These are phyloP conservation scores for Fusarium brachygibbosum DNA, from an alignment of 2,329 filamentous ascomycete genomes.

Conservation along the genomic window DNA sequence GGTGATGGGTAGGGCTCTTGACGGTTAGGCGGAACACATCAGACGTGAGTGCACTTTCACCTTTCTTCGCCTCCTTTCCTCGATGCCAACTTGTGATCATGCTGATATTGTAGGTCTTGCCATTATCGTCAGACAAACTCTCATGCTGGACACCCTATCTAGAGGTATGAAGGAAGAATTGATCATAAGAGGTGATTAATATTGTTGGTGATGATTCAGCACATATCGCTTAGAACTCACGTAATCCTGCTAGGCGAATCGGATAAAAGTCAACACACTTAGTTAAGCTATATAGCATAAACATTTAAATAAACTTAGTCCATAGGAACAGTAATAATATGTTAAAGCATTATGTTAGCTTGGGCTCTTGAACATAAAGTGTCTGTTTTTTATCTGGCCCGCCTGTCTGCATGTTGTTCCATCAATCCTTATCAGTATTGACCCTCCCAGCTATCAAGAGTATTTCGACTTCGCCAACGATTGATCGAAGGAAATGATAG, in stretches of 20 bases:
- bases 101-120: no score
- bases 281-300: no score
- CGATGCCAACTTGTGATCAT: no score
- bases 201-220: neutral
- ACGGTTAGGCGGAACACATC: no score
- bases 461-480: neutral
- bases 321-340: neutral
- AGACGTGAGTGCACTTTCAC: no score
- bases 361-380: neutral
- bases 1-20: neutral
- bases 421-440: neutral
- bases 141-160: neutral
- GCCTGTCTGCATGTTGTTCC: neutral
- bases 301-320: no score
- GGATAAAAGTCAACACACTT: no score
- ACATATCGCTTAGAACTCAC: neutral
- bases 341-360: neutral
- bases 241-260: no score
- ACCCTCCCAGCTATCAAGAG: no score
- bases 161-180: neutral
- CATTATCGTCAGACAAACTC: no score
- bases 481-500: neutral
- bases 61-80: no score
- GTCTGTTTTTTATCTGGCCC: neutral
- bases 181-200: neutral